These are phyloP conservation scores for Neurospora tetraspora DNA, from an alignment of 495 filamentous ascomycete species.

Conservation along the genomic window DNA sequence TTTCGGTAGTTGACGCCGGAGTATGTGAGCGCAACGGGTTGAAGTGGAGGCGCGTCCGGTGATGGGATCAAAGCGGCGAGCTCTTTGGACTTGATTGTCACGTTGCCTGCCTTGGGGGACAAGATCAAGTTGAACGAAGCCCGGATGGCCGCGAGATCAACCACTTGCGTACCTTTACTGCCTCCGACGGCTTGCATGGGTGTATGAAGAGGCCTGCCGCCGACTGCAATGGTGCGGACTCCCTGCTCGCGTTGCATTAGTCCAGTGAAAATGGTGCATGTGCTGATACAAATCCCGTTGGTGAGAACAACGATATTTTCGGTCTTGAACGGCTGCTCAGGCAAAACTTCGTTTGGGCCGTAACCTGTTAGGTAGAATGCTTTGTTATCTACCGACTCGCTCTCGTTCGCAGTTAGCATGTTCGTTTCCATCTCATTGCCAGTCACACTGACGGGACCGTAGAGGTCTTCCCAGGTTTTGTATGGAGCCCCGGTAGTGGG, in stretches of 20 bases:
- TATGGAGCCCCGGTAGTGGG: too few species aligned
- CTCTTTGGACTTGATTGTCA: neutral
- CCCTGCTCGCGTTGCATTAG: constrained; percentile 45
- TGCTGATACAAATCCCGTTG: constrained; percentile 56
- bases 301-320: constrained; percentile 38
- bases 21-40: constrained; percentile 11
- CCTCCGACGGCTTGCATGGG: constrained; percentile 56
- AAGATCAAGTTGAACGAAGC: neutral
- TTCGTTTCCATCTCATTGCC: too few species aligned
- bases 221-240: constrained; percentile 51
- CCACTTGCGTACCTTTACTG: constrained; percentile 42
- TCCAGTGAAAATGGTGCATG: constrained; percentile 51
- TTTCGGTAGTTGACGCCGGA: constrained; percentile 33
- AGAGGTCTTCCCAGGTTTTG: too few species aligned
- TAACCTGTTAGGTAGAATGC: too few species aligned
- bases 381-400: too few species aligned
- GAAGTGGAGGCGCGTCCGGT: neutral
- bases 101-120: neutral
- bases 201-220: constrained; percentile 44
- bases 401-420: too few species aligned
- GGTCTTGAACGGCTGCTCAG: constrained; percentile 12
- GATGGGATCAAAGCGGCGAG: neutral
- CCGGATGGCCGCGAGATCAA: neutral
- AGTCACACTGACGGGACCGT: too few species aligned
- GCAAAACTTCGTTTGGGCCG: constrained; percentile 18